Evolutionary conservation across 2,329 filamentous ascomycete genomes (phyloP).

Genomic region (Graphilbum fragrans): DNA sequence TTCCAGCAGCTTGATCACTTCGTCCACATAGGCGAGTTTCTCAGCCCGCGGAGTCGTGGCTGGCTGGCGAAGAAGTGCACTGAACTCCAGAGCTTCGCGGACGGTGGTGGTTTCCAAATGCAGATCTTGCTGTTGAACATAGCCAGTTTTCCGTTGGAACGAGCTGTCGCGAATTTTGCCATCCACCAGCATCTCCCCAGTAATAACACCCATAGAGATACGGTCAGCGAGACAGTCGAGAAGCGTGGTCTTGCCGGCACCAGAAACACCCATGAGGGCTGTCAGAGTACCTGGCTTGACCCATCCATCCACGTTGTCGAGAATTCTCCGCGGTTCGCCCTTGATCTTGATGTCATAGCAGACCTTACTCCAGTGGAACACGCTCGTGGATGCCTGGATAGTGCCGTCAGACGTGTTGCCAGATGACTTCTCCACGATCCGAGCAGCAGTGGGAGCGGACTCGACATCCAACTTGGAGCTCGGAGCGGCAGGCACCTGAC

Average conservation of each 20-base stretch:
- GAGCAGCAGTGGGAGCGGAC: slow-evolving; percentile 11
- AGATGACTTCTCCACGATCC: neutral
- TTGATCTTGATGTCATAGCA: slow-evolving; percentile 73
- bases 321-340: slow-evolving; percentile 59
- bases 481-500: slow-evolving; percentile 39
- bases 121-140: slow-evolving; percentile 85
- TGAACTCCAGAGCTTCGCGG: slow-evolving; percentile 77
- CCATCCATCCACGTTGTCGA: slow-evolving; percentile 84
- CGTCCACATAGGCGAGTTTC: slow-evolving; percentile 78
- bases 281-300: slow-evolving; percentile 86
- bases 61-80: slow-evolving; percentile 74
- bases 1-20: slow-evolving; percentile 84
- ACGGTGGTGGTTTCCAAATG: slow-evolving; percentile 77
- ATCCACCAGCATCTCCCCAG: slow-evolving; percentile 65
- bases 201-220: slow-evolving; percentile 78
- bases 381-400: slow-evolving; percentile 49
- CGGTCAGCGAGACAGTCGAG: slow-evolving; percentile 77
- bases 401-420: slow-evolving; percentile 29
- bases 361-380: slow-evolving; percentile 78
- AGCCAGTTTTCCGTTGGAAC: slow-evolving; percentile 85
- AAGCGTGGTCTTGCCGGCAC: slow-evolving; percentile 84
- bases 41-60: slow-evolving; percentile 58
- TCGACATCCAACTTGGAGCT: slow-evolving; percentile 41
- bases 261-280: slow-evolving; percentile 81
- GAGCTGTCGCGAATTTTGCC: slow-evolving; percentile 58